Percentiles rank a stretch among this genome's conserved stretches.
phyloP scores from a whole-genome alignment of 1,284 basidiomycete species.

The Quambalaria eucalypti region DNA sequence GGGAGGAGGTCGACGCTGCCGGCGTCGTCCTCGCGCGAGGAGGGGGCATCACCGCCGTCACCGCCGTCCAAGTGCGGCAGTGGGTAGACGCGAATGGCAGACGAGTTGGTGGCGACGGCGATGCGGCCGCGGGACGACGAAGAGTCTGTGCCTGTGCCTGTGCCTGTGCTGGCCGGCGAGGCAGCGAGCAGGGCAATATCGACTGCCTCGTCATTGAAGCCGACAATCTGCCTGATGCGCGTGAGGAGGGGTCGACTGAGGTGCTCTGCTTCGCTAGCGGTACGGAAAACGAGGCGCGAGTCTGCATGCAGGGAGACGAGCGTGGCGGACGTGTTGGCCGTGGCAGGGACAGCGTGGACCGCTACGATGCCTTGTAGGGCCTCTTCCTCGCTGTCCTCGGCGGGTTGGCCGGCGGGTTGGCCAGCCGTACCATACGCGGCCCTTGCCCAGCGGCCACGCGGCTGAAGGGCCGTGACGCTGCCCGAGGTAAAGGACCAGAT shows the following conservation, averaged over 20 bases:
- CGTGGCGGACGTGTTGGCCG: neutral
- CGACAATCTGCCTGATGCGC: conserved; percentile 62
- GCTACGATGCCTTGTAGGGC: conserved; percentile 33
- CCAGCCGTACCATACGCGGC: neutral
- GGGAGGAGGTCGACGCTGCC: conserved; percentile 25
- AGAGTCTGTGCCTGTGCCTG: conserved; percentile 94
- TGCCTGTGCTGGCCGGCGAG: conserved; percentile 51
- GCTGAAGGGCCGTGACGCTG: conserved; percentile 11
- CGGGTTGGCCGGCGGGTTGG: neutral
- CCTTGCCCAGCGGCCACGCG: conserved; percentile 5
- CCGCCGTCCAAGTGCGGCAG: conserved; percentile 14
- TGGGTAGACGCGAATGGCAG: conserved; percentile 76
- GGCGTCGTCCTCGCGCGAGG: neutral
- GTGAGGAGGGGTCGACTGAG: conserved; percentile 58
- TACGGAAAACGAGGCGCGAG: conserved; percentile 80
- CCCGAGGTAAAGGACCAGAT: conserved; percentile 26
- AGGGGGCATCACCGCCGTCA: conserved; percentile 14
- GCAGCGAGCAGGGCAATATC: conserved; percentile 56
- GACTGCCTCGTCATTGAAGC: conserved; percentile 96
- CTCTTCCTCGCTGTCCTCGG: conserved; percentile 22
- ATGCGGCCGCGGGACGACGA: no score
- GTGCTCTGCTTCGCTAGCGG: conserved; percentile 49
- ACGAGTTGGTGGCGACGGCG: conserved; percentile 91
- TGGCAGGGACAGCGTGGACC: conserved; percentile 14
- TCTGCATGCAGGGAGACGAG: conserved; percentile 80